Percentiles rank a stretch among this genome's conserved stretches.
Conservation (phyloP, 495 filamentous ascomycete genomes). For the Thermochaetoides thermophila region DNA sequence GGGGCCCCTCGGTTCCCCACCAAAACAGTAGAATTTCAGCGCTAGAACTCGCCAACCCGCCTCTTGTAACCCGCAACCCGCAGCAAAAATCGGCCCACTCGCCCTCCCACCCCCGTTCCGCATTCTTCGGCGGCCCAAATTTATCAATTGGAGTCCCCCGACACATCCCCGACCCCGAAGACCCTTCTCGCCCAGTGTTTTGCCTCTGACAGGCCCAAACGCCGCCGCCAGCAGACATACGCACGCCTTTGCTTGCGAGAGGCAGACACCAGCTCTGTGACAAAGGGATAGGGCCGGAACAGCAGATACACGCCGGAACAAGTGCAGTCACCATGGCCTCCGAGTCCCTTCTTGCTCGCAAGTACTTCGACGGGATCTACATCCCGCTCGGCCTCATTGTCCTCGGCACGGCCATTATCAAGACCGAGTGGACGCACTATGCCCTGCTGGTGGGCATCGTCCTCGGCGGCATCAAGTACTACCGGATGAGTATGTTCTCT, state of each 20-base stretch:
- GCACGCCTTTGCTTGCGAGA: no score
- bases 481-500: slow-evolving; percentile 36
- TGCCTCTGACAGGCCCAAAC: no score
- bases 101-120: not conserved
- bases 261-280: no score
- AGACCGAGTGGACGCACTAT: slow-evolving; percentile 61
- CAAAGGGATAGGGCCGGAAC: not conserved
- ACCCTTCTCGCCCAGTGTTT: no score
- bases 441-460: slow-evolving; percentile 49
- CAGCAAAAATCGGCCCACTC: slow-evolving; percentile 14
- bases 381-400: slow-evolving; percentile 74
- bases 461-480: slow-evolving; percentile 50
- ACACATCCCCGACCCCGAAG: not conserved
- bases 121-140: slow-evolving; percentile 2
- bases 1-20: no score
- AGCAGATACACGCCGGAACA: slow-evolving; percentile 2
- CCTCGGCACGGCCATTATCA: slow-evolving; percentile 58
- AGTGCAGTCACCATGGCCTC: slow-evolving; percentile 9
- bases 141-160: slow-evolving; percentile 1
- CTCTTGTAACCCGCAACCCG: no score
- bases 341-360: slow-evolving; percentile 20
- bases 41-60: slow-evolving; percentile 10
- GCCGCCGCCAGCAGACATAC: no score
- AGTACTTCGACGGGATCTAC: slow-evolving; percentile 58
- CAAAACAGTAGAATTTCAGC: slow-evolving; percentile 4